These are phyloP conservation scores for Ceratocystis variospora DNA, from an alignment of 2,329 filamentous ascomycete genomes.

Conservation along the genomic window DNA sequence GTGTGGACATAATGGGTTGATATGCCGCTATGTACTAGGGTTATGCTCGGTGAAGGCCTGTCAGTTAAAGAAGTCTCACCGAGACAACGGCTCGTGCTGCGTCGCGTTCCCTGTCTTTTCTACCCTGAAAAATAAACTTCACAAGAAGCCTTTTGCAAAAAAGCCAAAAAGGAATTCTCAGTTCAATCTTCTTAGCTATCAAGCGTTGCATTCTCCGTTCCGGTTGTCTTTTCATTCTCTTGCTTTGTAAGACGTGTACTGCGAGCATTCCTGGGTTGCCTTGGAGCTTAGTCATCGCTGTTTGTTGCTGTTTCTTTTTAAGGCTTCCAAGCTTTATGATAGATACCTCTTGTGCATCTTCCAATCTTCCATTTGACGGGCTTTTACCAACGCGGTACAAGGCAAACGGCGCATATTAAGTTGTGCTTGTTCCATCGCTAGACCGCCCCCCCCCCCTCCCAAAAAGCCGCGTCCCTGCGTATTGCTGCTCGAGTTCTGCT, in stretches of 20 bases:
- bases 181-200: not conserved
- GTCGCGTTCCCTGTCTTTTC: constrained; percentile 3
- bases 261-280: not conserved
- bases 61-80: not conserved
- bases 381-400: not conserved
- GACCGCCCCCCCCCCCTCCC: no score
- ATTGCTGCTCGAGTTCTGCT: not conserved
- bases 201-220: not conserved
- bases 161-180: not conserved
- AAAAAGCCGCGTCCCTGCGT: no score
- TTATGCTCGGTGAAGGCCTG: not conserved
- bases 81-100: not conserved
- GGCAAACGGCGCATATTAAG: no score
- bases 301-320: not conserved
- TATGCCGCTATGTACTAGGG: not conserved
- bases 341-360: not conserved
- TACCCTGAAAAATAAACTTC: constrained; percentile 2
- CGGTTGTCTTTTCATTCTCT: no score
- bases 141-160: not conserved
- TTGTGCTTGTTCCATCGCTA: no score
- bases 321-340: not conserved
- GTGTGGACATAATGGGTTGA: not conserved
- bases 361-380: not conserved
- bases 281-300: not conserved
- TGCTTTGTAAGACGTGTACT: no score